Conservation (phyloP, 2,329 filamentous ascomycete genomes). For the Xylaria sp. region DNA sequence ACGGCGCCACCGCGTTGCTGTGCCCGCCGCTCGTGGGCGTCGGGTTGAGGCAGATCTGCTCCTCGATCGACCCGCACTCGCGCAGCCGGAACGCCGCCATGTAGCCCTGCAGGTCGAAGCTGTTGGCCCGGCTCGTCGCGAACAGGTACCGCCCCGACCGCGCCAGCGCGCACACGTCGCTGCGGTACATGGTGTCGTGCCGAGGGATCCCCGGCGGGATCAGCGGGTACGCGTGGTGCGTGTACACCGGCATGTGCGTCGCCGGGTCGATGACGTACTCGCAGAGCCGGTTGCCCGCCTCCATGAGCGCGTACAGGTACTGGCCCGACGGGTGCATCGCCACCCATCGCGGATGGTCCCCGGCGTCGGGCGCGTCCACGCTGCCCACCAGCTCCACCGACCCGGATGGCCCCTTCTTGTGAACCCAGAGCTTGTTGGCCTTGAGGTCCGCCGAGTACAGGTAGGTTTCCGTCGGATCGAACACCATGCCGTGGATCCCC, state of each 20-base stretch:
- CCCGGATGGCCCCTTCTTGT: constrained; percentile 73
- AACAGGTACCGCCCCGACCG: constrained; percentile 79
- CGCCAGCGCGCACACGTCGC: constrained; percentile 82
- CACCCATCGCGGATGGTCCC: constrained; percentile 89
- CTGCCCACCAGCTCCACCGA: constrained; percentile 75
- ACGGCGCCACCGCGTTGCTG: constrained; percentile 86
- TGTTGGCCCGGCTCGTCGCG: constrained; percentile 83
- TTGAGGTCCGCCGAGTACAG: constrained; percentile 83
- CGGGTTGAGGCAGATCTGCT: constrained; percentile 82
- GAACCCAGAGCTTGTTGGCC: constrained; percentile 85
- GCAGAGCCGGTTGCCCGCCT: constrained; percentile 84
- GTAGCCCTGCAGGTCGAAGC: constrained; percentile 80
- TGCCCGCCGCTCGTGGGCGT: constrained; percentile 89
- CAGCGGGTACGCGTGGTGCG: constrained; percentile 78
- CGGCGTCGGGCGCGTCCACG: constrained; percentile 73
- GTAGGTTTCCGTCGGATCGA: constrained; percentile 77
- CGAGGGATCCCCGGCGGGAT: constrained; percentile 76
- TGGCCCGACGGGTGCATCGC: constrained; percentile 81
- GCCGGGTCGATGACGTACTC: constrained; percentile 81
- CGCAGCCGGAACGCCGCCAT: constrained; percentile 81
- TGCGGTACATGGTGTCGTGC: constrained; percentile 75
- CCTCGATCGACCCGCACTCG: constrained; percentile 75
- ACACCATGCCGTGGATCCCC: constrained; percentile 85
- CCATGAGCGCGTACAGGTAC: constrained; percentile 88
- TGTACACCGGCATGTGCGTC: constrained; percentile 81